Evolutionary conservation across 1,284 basidiomycete species (phyloP).

Genomic region (Microbotryum intermedium): DNA sequence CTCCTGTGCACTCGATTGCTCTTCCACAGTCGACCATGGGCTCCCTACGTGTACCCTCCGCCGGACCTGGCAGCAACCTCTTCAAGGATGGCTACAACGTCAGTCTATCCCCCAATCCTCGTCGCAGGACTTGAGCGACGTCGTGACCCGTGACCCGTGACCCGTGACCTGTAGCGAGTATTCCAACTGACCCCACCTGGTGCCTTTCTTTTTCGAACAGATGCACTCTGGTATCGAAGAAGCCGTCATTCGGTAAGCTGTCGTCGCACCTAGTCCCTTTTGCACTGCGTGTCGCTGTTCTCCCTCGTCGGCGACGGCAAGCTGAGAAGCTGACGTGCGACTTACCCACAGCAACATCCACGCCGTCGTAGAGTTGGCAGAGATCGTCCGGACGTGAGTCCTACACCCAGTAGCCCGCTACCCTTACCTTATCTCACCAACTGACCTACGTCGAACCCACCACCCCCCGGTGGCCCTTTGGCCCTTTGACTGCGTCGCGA

Average conservation of each 20-base stretch:
- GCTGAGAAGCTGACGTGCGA: no score
- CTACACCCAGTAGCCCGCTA: background rate
- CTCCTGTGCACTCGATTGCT: no score
- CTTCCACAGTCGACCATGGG: no score
- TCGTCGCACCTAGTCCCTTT: background rate
- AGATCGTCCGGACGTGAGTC: slow-evolving; percentile 72
- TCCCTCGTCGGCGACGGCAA: background rate
- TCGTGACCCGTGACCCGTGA: no score
- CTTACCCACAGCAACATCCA: slow-evolving; percentile 75
- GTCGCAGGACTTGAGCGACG: no score
- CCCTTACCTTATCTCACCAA: background rate
- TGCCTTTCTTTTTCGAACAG: background rate
- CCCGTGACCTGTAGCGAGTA: no score
- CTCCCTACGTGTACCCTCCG: no score
- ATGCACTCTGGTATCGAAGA: slow-evolving; percentile 37
- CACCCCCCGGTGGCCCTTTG: background rate
- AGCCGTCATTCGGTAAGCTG: slow-evolving; percentile 34
- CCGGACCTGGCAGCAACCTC: slow-evolving; percentile 12
- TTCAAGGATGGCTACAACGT: slow-evolving; percentile 35
- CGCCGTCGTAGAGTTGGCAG: slow-evolving; percentile 85
- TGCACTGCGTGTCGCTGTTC: background rate
- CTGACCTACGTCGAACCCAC: background rate
- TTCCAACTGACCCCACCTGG: background rate
- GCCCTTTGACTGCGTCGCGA: no score
- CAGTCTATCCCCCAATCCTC: background rate